These are phyloP conservation scores for Byssothecium circinans DNA, from an alignment of 2,329 filamentous ascomycete genomes.

Conservation along the genomic window DNA sequence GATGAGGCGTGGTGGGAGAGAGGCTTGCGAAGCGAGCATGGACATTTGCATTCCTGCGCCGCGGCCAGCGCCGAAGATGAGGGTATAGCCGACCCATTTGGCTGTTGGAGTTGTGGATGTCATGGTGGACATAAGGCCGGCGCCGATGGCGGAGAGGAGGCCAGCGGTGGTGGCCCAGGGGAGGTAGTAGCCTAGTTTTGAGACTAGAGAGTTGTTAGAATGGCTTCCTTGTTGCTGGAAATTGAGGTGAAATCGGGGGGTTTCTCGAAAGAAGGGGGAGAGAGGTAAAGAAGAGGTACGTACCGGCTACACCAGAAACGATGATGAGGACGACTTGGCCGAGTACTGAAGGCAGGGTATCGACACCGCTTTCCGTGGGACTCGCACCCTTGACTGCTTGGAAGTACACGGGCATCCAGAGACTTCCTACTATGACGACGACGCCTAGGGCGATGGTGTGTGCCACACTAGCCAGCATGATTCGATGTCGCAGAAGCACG, in stretches of 20 bases:
- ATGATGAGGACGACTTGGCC: constrained; percentile 23
- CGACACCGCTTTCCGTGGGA: constrained; percentile 44
- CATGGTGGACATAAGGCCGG: constrained; percentile 47
- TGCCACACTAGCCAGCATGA: constrained; percentile 28
- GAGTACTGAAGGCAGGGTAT: constrained; percentile 43
- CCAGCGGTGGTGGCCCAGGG: constrained; percentile 33
- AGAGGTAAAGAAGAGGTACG: not conserved
- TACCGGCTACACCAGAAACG: constrained; percentile 21
- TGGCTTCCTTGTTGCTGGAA: no score
- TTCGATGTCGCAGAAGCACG: constrained; percentile 12
- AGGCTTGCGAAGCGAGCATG: constrained; percentile 37
- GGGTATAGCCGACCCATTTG: constrained; percentile 35
- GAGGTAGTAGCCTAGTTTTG: constrained; percentile 28
- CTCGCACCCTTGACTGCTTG: constrained; percentile 43
- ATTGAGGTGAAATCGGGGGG: no score
- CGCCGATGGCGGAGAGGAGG: constrained; percentile 42
- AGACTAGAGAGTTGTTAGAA: constrained; percentile 17
- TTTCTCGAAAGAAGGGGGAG: no score
- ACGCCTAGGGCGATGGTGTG: constrained; percentile 8
- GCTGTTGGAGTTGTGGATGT: constrained; percentile 30
- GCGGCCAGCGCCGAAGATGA: constrained; percentile 27
- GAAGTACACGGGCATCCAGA: constrained; percentile 44
- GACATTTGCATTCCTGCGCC: constrained; percentile 31
- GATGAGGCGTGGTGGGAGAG: constrained; percentile 27
- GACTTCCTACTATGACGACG: constrained; percentile 17